A percentile compares a stretch with the other conserved stretches of the same genome.
phyloP scores from a whole-genome alignment of 305 asterid species.

The Fraxinus sp. region DNA sequence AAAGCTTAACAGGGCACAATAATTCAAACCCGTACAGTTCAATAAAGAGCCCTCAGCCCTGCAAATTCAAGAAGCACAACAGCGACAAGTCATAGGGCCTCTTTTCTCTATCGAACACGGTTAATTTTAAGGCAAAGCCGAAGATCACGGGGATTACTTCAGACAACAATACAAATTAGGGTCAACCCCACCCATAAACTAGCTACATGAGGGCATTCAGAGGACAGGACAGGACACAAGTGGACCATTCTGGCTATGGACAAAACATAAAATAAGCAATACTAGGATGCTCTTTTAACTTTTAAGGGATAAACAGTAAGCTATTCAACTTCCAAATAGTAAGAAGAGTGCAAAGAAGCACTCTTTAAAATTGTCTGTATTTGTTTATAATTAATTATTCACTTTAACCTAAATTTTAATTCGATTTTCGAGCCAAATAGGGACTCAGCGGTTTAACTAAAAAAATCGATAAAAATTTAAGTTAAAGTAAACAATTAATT shows the following conservation, averaged over 20 bases:
- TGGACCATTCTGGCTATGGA: slow-evolving; percentile 25
- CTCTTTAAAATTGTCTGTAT: not conserved
- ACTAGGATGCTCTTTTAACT: slow-evolving; percentile 35
- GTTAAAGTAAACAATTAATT: no score
- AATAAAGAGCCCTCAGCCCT: not conserved
- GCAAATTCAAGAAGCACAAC: not conserved
- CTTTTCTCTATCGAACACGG: not conserved
- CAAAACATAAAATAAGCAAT: slow-evolving; percentile 30
- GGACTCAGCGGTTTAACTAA: not conserved
- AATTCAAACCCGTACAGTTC: not conserved
- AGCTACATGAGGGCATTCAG: not conserved
- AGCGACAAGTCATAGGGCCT: not conserved
- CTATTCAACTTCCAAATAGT: not conserved
- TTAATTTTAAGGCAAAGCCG: slow-evolving; percentile 1
- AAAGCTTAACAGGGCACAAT: not conserved
- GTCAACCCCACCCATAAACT: not conserved
- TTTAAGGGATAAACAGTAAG: not conserved
- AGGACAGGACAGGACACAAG: not conserved
- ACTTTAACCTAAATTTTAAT: no score
- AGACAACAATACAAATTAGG: not conserved
- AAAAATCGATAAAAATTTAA: no score
- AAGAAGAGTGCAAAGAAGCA: not conserved
- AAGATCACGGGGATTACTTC: slow-evolving; percentile 13
- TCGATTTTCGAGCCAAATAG: not conserved
- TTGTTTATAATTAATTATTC: no score